These are phyloP conservation scores for Botryotinia calthae DNA, from an alignment of 2,329 filamentous ascomycete genomes.

Conservation along the genomic window DNA sequence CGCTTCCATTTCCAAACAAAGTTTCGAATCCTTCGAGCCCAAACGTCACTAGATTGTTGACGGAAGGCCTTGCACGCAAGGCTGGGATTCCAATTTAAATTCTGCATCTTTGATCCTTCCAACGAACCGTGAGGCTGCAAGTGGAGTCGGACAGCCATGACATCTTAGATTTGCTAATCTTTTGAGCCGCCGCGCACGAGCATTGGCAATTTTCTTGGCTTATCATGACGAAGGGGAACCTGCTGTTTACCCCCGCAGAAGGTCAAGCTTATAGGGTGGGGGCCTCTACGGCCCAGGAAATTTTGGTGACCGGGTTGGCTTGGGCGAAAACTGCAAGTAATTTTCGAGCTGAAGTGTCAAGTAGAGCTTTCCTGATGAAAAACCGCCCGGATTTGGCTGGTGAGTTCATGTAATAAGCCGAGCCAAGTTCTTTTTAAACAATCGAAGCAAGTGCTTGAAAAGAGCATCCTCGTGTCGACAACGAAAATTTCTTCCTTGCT, in stretches of 20 bases:
- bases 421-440: neutral
- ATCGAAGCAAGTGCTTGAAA: neutral
- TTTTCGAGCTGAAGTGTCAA: neutral
- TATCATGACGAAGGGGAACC: neutral
- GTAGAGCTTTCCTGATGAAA: neutral
- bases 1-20: neutral
- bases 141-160: constrained; percentile 5
- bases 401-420: neutral
- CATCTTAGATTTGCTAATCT: constrained; percentile 1
- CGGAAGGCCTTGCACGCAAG: neutral
- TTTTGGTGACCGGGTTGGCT: constrained; percentile 1
- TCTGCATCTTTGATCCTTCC: constrained; percentile 8
- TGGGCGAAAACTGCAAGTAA: neutral
- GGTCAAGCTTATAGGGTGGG: constrained; percentile 2
- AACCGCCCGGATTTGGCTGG: neutral
- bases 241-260: constrained; percentile 2
- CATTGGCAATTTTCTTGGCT: constrained; percentile 1
- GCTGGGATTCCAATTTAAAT: neutral
- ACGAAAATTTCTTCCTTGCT: constrained; percentile 6
- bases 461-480: neutral
- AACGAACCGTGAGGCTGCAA: constrained; percentile 1
- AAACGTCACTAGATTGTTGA: neutral
- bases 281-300: neutral
- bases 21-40: constrained; percentile 2
- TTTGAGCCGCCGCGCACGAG: constrained; percentile 15